Evolutionary conservation across 2,329 filamentous ascomycete species (phyloP).

Genomic region (Colletotrichum nymphaeae): DNA sequence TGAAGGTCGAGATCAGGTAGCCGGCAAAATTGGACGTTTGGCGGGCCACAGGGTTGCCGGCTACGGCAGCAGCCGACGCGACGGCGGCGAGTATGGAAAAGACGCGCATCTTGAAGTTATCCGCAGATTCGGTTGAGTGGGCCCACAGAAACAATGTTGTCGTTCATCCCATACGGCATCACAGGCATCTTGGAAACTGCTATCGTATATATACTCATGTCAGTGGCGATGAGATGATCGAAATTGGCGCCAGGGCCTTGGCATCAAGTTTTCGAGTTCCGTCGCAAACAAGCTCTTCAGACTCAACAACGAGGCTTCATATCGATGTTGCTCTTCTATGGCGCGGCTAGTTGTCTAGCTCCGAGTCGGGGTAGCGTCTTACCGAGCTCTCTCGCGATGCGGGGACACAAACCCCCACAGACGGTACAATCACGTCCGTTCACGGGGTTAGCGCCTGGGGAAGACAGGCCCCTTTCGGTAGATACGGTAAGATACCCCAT

Average conservation of each 20-base stretch:
- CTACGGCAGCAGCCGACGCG: too few relatives aligned
- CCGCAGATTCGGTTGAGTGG: too few relatives aligned
- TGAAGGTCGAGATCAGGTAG: conserved; percentile 51
- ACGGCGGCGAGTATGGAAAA: too few relatives aligned
- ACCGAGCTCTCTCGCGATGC: conserved; percentile 14
- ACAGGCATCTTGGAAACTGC: background rate
- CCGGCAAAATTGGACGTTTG: conserved; percentile 39
- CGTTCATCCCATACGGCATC: background rate
- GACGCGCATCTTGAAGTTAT: too few relatives aligned
- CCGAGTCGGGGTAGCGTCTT: conserved; percentile 19
- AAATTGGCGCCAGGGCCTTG: background rate
- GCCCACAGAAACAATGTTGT: too few relatives aligned
- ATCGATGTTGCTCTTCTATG: conserved; percentile 10
- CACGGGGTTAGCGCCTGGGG: conserved; percentile 7
- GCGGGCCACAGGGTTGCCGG: too few relatives aligned
- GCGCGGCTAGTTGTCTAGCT: conserved; percentile 15
- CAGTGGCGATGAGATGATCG: background rate
- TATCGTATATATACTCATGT: background rate
- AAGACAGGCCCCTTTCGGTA: conserved; percentile 1
- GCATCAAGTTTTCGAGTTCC: background rate
- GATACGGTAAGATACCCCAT: conserved; percentile 1
- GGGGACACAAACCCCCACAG: conserved; percentile 13
- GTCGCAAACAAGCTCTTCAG: background rate
- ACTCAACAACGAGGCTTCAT: background rate
- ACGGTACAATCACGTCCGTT: conserved; percentile 18